Evolutionary conservation across 306 rosid species (phyloP).

Genomic region (Cajanus cajan): DNA sequence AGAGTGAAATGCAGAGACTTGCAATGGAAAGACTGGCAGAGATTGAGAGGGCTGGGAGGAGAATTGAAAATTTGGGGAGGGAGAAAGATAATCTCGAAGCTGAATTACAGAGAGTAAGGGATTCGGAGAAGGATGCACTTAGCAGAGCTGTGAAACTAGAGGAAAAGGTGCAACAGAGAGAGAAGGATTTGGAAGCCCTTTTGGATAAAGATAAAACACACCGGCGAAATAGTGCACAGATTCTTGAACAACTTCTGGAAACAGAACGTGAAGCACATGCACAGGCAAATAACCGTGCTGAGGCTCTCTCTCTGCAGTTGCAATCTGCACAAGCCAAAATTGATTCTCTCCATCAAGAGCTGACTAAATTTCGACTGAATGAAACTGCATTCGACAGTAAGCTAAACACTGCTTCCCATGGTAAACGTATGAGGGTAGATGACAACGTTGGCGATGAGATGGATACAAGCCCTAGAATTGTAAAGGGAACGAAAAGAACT

Average conservation of each 20-base stretch:
- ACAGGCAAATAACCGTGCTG: constrained; percentile 88
- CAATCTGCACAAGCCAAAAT: constrained; percentile 90
- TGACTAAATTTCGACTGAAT: constrained; percentile 74
- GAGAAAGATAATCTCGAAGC: constrained; percentile 54
- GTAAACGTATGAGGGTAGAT: constrained; percentile 74
- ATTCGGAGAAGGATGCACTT: constrained; percentile 65
- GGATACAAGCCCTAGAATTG: constrained; percentile 61
- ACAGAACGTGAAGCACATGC: constrained; percentile 90
- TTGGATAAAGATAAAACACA: constrained; percentile 72
- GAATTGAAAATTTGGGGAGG: constrained; percentile 65
- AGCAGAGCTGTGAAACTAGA: constrained; percentile 55
- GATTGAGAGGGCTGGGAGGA: constrained; percentile 86
- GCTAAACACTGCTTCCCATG: constrained; percentile 67
- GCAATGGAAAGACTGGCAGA: constrained; percentile 77
- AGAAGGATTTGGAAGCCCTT: constrained; percentile 74
- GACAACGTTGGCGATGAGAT: constrained; percentile 70
- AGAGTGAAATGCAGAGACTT: constrained; percentile 82
- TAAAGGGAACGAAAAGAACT: constrained; percentile 60
- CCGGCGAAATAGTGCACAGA: constrained; percentile 68
- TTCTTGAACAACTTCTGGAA: constrained; percentile 79
- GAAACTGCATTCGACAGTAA: constrained; percentile 82
- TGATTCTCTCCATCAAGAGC: constrained; percentile 79
- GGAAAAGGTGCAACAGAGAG: constrained; percentile 76
- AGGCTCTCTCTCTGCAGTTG: constrained; percentile 78
- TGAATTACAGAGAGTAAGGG: constrained; percentile 55